Evolutionary conservation across 371 early-diverging fungal species (phyloP).

Genomic region (Circinella umbellata): DNA sequence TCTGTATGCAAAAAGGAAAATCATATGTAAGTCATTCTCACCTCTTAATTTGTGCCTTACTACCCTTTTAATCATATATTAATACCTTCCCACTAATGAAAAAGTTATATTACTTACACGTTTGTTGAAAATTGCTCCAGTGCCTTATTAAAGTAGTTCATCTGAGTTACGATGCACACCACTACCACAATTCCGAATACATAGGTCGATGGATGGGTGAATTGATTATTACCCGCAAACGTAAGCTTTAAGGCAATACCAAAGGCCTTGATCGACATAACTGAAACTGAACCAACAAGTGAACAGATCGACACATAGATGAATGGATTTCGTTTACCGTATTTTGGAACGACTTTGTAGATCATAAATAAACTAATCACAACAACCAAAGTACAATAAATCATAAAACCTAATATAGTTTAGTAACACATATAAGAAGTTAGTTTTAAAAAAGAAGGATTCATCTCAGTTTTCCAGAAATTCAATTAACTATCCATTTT

Average conservation of each 20-base stretch:
- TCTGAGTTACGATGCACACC: slow-evolving; percentile 84
- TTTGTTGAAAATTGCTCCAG: slow-evolving; percentile 89
- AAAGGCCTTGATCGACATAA: slow-evolving; percentile 90
- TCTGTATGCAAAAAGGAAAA: slow-evolving; percentile 18
- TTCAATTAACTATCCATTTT: no score
- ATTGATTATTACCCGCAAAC: slow-evolving; percentile 90
- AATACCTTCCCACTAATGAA: neutral
- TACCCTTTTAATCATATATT: neutral
- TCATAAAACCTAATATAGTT: slow-evolving; percentile 65
- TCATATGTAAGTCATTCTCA: no score
- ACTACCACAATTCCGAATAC: slow-evolving; percentile 80
- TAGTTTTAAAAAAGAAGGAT: no score
- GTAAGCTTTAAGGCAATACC: slow-evolving; percentile 92
- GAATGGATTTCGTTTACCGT: slow-evolving; percentile 79
- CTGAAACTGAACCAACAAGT: slow-evolving; percentile 86
- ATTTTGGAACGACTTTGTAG: slow-evolving; percentile 74
- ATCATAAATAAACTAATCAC: slow-evolving; percentile 72
- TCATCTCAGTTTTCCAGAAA: no score
- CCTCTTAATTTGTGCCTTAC: neutral
- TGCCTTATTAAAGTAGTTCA: slow-evolving; percentile 97
- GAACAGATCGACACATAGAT: slow-evolving; percentile 90
- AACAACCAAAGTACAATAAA: slow-evolving; percentile 74
- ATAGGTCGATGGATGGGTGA: slow-evolving; percentile 85
- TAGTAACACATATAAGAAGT: neutral
- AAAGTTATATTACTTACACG: slow-evolving; percentile 50